phyloP scores from a whole-genome alignment of 495 filamentous ascomycete genomes.

The Penicillium daleae region DNA sequence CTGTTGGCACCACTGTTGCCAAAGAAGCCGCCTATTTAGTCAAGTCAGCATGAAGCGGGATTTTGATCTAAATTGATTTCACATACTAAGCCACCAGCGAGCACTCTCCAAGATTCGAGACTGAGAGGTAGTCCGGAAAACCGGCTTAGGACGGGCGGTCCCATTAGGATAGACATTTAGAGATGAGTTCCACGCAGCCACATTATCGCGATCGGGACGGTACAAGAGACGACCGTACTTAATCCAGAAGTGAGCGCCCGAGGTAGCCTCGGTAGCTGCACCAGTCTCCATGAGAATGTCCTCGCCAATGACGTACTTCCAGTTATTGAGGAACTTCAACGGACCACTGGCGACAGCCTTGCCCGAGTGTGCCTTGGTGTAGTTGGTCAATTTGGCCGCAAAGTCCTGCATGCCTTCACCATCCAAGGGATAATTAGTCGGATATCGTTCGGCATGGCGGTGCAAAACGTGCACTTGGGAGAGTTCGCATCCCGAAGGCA shows the following conservation, averaged over 20 bases:
- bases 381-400: conserved; percentile 50
- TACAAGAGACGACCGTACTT: conserved; percentile 55
- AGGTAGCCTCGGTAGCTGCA: conserved; percentile 52
- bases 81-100: conserved; percentile 47
- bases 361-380: conserved; percentile 37
- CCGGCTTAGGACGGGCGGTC: conserved; percentile 46
- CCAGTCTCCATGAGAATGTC: conserved; percentile 51
- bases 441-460: conserved; percentile 57
- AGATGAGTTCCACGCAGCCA: conserved; percentile 48
- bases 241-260: conserved; percentile 56
- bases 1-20: conserved; percentile 43
- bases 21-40: conserved; percentile 40
- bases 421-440: conserved; percentile 44
- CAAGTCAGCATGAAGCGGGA: conserved; percentile 8
- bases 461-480: conserved; percentile 56
- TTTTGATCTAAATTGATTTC: neutral
- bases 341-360: conserved; percentile 45
- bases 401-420: conserved; percentile 51
- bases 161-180: conserved; percentile 49
- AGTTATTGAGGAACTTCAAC: conserved; percentile 53
- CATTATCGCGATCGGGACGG: conserved; percentile 42
- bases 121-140: conserved; percentile 55
- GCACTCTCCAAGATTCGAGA: conserved; percentile 53
- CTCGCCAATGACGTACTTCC: conserved; percentile 48
- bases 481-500: conserved; percentile 55